Conservation (phyloP, 768 basidiomycete genomes). For the Hydnomerulius pinastri region DNA sequence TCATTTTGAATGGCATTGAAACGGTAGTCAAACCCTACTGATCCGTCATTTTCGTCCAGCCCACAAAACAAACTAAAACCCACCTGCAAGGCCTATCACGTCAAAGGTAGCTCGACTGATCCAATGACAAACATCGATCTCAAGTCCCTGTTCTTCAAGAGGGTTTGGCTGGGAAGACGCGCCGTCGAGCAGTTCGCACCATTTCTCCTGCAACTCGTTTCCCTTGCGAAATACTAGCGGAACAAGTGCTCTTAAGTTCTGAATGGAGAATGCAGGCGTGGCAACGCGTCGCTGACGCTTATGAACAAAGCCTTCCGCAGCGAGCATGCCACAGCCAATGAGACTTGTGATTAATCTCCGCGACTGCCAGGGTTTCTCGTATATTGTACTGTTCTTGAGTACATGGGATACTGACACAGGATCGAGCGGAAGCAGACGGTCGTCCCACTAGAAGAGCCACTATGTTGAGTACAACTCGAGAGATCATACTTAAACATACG, state of each 20-base stretch:
- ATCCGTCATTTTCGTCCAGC: constrained; percentile 1
- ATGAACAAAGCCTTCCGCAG: constrained; percentile 76
- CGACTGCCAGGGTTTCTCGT: constrained; percentile 85
- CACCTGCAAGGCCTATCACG: constrained; percentile 88
- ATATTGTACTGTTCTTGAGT: constrained; percentile 67
- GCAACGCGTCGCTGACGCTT: constrained; percentile 78
- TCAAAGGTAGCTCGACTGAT: constrained; percentile 85
- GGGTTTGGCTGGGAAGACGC: constrained; percentile 16
- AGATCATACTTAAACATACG: constrained; percentile 28
- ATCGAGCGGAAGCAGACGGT: constrained; percentile 80
- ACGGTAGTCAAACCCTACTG: constrained; percentile 78
- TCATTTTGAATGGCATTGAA: constrained; percentile 84
- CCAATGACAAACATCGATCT: constrained; percentile 79
- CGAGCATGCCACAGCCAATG: constrained; percentile 83
- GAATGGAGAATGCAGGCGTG: constrained; percentile 78
- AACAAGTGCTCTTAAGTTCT: constrained; percentile 70
- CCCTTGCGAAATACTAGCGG: constrained; percentile 76
- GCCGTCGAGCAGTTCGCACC: constrained; percentile 49
- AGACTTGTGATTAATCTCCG: constrained; percentile 71
- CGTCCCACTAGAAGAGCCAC: constrained; percentile 59
- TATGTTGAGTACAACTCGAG: constrained; percentile 12
- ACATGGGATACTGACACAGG: constrained; percentile 74
- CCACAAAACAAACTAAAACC: constrained; percentile 12
- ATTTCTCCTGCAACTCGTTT: constrained; percentile 57
- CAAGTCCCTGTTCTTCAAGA: constrained; percentile 23